Evolutionary conservation across 192 early-diverging fungal genomes (phyloP), one percentile per base, ranked within the genome.

Genomic region (Backusella westeae): DNA sequence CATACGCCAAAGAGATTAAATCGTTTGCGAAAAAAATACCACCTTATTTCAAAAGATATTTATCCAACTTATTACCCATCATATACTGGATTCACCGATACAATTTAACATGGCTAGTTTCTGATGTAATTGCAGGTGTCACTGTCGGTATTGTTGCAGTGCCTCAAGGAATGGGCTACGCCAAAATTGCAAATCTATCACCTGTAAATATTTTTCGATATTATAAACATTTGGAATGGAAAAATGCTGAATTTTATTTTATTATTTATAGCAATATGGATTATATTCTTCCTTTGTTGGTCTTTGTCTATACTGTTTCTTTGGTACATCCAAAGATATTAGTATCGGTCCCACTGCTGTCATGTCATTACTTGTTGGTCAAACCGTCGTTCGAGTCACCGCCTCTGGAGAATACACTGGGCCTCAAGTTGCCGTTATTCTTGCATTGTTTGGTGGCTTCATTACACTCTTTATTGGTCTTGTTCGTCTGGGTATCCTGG

Each of bases 401-500:
- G 69, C 67, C 34, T 72, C 78, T 38, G 79, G 77, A 23, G 93
- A 96, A 76, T 96, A 95, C 75, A 93, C 96, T 77, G 91, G 94
- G 6, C 82, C 92, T 69, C 71, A 83, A 59, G 92, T 91, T 72
- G 87, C 89, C 15, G 81, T 88, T 39, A 86, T 89, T 23, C 72
- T 96, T 34, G 86, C 94, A 34, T 85, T 97, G 32, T 83, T 97
- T 53, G 84, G 90, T 44, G 96, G 96, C 32, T 77, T 93, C 32
- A 84, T 95, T 34, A 79, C 93, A 10, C 80, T 89, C 14, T 82
- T 85, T 35, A 78, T 98, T 38, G 96, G 96, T 34, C 76, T 97
- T 10, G 79, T 96, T 23, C 91, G 94, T 14, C 83, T 98, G 34
- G 96, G 96, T 10, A 90, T 95, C 75, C 83, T 97, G 26, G 91